phyloP scores from a whole-genome alignment of 2,329 filamentous ascomycete species.

The Lachnellula hyalina region DNA sequence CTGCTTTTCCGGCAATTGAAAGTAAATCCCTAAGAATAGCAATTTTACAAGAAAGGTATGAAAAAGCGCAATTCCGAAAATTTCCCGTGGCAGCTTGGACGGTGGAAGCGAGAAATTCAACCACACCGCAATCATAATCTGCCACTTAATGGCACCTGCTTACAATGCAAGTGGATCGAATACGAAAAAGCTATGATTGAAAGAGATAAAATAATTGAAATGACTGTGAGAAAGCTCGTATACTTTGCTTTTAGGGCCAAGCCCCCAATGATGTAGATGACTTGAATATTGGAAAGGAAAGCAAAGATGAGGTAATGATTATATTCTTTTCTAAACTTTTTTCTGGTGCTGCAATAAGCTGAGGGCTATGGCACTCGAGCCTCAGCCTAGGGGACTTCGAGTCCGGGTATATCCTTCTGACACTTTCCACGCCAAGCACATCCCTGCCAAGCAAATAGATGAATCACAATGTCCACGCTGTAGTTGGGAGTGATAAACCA shows the following conservation, averaged over 20 bases:
- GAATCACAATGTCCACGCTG: conserved; percentile 1
- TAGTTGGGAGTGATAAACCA: background rate
- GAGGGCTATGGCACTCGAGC: background rate
- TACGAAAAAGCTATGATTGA: too few species aligned
- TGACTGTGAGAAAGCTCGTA: background rate
- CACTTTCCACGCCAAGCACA: conserved; percentile 4
- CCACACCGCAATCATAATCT: too few species aligned
- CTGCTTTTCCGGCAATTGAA: background rate
- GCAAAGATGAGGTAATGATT: background rate
- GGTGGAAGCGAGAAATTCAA: too few species aligned
- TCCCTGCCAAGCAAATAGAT: conserved; percentile 2
- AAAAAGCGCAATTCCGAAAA: too few species aligned
- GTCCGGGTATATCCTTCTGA: conserved; percentile 15
- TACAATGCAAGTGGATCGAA: too few species aligned
- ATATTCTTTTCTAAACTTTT: conserved; percentile 4
- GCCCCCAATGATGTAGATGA: background rate
- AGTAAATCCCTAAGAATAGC: too few species aligned
- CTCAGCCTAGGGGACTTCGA: background rate
- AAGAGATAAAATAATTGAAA: background rate
- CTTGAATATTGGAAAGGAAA: background rate
- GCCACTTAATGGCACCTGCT: too few species aligned
- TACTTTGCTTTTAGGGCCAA: background rate
- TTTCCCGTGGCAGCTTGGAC: background rate
- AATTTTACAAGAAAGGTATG: too few species aligned
- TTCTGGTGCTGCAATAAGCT: background rate